These are phyloP conservation scores for Lolium perenne DNA, from an alignment of 176 grass and related monocot genomes.

Conservation along the genomic window DNA sequence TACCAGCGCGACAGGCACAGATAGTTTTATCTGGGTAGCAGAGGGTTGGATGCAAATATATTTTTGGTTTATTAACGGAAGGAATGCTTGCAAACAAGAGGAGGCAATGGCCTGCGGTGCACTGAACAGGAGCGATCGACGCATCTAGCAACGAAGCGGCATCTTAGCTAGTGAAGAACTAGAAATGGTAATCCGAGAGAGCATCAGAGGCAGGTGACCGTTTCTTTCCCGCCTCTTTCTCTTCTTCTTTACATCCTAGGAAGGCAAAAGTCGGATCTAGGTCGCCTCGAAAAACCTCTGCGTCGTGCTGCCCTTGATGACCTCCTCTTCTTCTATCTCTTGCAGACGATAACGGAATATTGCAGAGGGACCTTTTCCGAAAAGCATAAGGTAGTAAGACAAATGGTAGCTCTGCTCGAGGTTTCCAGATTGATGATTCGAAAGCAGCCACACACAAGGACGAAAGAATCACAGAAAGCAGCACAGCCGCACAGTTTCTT, in stretches of 20 bases:
- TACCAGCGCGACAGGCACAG: background rate
- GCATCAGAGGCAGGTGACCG: conserved; percentile 8
- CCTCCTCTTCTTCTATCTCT: background rate
- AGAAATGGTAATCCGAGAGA: background rate
- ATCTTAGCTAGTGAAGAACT: background rate
- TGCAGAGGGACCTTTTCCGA: background rate
- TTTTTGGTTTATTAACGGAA: background rate
- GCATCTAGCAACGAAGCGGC: background rate
- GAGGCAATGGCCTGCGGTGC: background rate
- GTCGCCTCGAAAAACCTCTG: background rate
- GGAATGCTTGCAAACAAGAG: background rate
- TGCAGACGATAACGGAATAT: background rate
- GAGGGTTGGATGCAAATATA: conserved; percentile 21
- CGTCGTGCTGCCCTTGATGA: conserved; percentile 5
- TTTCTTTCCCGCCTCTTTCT: conserved; percentile 26
- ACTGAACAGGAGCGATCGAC: background rate
- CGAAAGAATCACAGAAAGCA: conserved; percentile 14
- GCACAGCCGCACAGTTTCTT: background rate
- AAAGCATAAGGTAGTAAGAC: background rate
- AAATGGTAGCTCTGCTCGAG: conserved; percentile 45
- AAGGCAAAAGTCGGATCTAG: background rate
- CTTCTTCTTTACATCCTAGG: background rate
- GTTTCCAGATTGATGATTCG: conserved; percentile 24
- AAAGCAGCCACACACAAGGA: background rate
- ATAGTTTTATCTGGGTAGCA: background rate